phyloP scores from a whole-genome alignment of 2,329 filamentous ascomycete genomes.

The Pseudocercospora eumusae region DNA sequence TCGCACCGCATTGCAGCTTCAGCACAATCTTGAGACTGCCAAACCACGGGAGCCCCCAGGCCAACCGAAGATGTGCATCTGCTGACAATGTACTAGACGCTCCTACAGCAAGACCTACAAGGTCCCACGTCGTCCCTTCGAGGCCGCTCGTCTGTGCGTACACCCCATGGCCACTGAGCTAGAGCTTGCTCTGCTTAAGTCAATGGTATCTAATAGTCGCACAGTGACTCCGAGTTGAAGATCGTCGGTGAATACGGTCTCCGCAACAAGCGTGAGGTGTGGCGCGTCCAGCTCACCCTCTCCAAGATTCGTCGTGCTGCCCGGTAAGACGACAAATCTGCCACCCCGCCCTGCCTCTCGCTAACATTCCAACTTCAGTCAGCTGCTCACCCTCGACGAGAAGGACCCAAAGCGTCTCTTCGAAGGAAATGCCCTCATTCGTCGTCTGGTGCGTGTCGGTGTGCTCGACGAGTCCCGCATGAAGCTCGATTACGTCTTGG shows the following conservation, averaged over 20 bases:
- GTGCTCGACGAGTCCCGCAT: constrained; percentile 99
- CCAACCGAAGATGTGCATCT: not conserved
- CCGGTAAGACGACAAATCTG: constrained; percentile 63
- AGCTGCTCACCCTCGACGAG: constrained; percentile 99
- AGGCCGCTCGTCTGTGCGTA: constrained; percentile 99
- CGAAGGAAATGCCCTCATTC: constrained; percentile 99
- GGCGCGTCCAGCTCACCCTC: constrained; percentile 98
- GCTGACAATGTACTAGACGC: constrained; percentile 44
- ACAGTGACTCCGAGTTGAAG: constrained; percentile 99
- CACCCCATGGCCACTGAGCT: constrained; percentile 85
- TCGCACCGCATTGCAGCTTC: not conserved
- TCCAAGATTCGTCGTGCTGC: constrained; percentile 99
- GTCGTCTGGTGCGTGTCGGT: constrained; percentile 98
- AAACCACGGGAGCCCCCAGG: not conserved
- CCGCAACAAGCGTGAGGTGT: constrained; percentile 99
- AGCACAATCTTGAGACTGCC: not conserved
- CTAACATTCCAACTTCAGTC: constrained; percentile 59
- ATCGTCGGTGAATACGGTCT: constrained; percentile 99
- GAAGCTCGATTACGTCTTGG: constrained; percentile 99
- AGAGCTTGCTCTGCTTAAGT: constrained; percentile 98
- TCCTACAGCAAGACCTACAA: constrained; percentile 99
- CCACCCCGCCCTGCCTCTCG: constrained; percentile 20
- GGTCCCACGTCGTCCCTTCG: constrained; percentile 96
- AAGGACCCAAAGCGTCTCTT: constrained; percentile 99
- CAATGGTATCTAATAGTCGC: constrained; percentile 71